Evolutionary conservation across 164 flowering plant genomes (phyloP), one percentile per base, ranked within the genome.

Genomic region (Kingdonia uniflora): DNA sequence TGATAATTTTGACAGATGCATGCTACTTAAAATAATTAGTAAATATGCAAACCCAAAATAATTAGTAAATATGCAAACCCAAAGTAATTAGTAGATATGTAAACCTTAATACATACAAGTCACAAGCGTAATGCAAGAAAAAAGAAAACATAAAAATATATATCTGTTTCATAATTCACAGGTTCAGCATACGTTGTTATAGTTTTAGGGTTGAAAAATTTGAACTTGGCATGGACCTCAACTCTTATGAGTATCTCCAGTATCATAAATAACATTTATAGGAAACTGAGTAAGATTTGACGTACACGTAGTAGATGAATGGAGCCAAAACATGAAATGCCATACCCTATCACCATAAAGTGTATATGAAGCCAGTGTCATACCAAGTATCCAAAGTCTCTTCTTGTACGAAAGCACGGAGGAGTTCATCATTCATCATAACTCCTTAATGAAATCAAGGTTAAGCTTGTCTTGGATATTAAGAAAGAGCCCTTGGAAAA

Each of bases 381-480:
- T 12, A 44, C 44, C 43, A 51, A 41, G 24, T 25, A 42, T 51
- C 38, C 11, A 23, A 33, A 26, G 6, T 22, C 42, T 42, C 45
- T 57, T 42, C 47, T 51, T 44, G 39, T 26, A 29, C 11, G n/a
- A 11, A 24, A 56, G 29, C 41, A 44, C 33, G 54, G 29, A 58
- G 42, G 51, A 46, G 33, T 35, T 55, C 43, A 20, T 12, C 40
- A 59, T 6, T 24, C 29, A 44, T 91, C 77, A 91, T 68, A 83
- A 75, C 68, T 85, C 95, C 66, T 73, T 82, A 58, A 92, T 71
- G 61, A 92, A 82, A 56, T 85, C 95, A 54, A 92, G 94, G 60
- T 87, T 92, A 40, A 92, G 77, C 0, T 96, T 92, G 65, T 92
- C 98, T 14, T 86, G 78, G 1, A 92, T 58, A 29, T 85, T 74